Base-by-base conservation (phyloP, 2,329 filamentous ascomycete genomes). In the Beauveria bassiana region DNA sequence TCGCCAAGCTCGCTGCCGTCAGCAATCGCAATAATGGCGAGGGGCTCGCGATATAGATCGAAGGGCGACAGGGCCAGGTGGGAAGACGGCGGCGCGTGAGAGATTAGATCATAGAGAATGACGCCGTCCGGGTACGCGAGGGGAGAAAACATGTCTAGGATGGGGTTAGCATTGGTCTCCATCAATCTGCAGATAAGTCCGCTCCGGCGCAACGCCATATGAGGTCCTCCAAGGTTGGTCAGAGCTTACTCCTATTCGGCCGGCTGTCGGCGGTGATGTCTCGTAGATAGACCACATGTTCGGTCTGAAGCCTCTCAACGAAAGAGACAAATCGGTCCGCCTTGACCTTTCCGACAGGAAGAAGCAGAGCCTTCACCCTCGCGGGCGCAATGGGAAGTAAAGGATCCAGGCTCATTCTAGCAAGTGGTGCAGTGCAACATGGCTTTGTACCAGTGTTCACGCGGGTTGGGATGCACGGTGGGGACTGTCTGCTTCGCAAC, bases 301-400 rank as follows among this genome's bases (percentile, higher is more conserved):
- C 89, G 66, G 83, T 79, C 71, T 89, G 87, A 64, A 99, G 80
- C 69, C 91, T 85, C 65, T 88, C 83, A 66, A 93, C 83, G 73
- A 96, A 96, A 66, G 82, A 81, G 68, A 86, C 76, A 74, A 97
- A 98, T 63, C 90, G 85, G 59, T 89, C 87, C 64, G 87, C 85
- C 73, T 87, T 93, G 73, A 98, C 95, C 71, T 85, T 88, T 59
- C 93, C 93, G 67, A 96, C 81, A 60, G 95, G 95, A 64, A 98
- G 80, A 63, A 96, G 84, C 68, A 97, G 84, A 65, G 89, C 91
- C 78, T 90, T 90, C 72, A 98, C 86, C 82, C 90, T 89, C 78
- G 92, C 93, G 73, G 92, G 92, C 75, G 93, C 90, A 79, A 93
- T 86, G 75, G 93, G 92, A 74, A 93, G 89, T 74, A 96, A 85